Conservation (phyloP, 495 filamentous ascomycete species). For the Baudoinia panamericana region DNA sequence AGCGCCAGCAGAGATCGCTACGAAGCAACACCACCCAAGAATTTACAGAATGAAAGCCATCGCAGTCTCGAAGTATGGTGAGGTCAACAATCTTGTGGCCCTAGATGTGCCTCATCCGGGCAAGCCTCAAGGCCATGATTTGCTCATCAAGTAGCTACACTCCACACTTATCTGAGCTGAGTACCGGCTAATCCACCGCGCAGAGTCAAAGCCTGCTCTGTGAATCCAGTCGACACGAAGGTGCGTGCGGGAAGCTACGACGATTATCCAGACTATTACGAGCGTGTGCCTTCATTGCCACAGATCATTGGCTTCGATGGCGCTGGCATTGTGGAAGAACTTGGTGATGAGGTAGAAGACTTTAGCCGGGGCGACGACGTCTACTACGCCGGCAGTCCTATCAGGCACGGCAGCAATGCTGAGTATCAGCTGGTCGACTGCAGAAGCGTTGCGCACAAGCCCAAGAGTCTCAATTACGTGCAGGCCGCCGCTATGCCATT, state of each 20-base stretch:
- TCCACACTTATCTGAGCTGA: neutral
- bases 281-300: conserved; percentile 16
- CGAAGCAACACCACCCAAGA: too few relatives aligned
- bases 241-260: conserved; percentile 28
- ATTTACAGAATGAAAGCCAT: conserved; percentile 20
- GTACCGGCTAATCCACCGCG: neutral
- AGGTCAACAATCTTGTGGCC: conserved; percentile 22
- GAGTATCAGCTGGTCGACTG: conserved; percentile 23
- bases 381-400: conserved; percentile 26
- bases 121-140: conserved; percentile 21
- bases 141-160: conserved; percentile 21
- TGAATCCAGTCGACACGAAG: conserved; percentile 30
- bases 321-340: conserved; percentile 16
- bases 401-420: conserved; percentile 24
- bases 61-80: conserved; percentile 25
- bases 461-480: conserved; percentile 21
- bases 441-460: conserved; percentile 22
- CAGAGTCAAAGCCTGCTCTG: conserved; percentile 23
- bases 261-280: conserved; percentile 29
- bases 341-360: conserved; percentile 14
- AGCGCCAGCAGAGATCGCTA: too few relatives aligned
- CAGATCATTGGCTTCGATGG: conserved; percentile 26
- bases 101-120: conserved; percentile 21
- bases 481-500: conserved; percentile 28
- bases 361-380: conserved; percentile 28